Percentiles rank a stretch among this genome's conserved stretches.
These are phyloP conservation scores for Saccharomycopsis sp. DNA, from an alignment of 805 yeast species.

Conservation along the genomic window DNA sequence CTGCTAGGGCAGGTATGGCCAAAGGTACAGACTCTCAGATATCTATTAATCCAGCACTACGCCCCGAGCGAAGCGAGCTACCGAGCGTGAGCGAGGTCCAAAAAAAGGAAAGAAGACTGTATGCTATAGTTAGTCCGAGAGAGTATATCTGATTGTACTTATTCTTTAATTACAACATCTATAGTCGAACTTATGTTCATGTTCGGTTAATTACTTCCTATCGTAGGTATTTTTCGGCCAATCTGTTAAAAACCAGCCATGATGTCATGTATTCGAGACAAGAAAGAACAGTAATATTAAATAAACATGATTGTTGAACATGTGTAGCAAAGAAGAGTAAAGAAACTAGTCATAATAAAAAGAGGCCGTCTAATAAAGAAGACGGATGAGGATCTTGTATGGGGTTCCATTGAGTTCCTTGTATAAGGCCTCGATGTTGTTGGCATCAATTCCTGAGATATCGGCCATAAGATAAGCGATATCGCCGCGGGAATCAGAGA, in stretches of 20 bases:
- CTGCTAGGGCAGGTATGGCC: too few species aligned
- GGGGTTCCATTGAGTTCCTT: constrained; percentile 85
- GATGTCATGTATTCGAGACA: background rate
- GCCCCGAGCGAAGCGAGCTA: too few species aligned
- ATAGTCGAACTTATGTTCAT: too few species aligned
- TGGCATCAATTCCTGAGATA: constrained; percentile 73
- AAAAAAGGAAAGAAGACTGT: too few species aligned
- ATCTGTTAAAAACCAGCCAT: background rate
- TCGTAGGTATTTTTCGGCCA: too few species aligned
- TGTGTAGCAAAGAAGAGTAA: background rate
- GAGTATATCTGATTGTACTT: too few species aligned
- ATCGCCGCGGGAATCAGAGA: constrained; percentile 93
- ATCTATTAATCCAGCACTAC: too few species aligned
- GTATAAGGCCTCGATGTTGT: constrained; percentile 79
- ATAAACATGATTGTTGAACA: background rate
- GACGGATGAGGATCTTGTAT: constrained; percentile 84
- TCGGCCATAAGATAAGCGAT: constrained; percentile 98
- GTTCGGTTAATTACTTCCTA: too few species aligned
- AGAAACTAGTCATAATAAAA: background rate
- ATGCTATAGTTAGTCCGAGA: too few species aligned
- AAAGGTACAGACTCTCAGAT: too few species aligned
- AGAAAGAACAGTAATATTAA: background rate
- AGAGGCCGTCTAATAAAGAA: constrained; percentile 80
- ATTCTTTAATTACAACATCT: too few species aligned
- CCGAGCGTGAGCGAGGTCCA: too few species aligned